Evolutionary conservation across 148 eudicot genomes (phyloP).

Genomic region (Oxyria digyna): DNA sequence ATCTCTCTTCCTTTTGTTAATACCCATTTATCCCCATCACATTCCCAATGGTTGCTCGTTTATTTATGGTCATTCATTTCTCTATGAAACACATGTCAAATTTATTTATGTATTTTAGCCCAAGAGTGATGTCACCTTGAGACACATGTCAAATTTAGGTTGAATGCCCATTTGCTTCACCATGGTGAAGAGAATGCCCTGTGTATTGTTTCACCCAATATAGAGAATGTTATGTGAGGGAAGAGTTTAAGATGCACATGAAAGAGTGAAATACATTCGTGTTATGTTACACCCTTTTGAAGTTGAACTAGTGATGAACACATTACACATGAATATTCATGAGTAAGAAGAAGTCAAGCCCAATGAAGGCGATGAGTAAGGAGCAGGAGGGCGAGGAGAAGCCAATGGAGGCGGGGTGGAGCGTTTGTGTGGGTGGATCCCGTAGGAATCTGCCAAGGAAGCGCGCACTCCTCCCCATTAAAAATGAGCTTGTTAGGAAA

Average conservation of each 20-base stretch:
- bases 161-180: no score
- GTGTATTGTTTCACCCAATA: no score
- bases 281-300: not conserved
- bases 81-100: no score
- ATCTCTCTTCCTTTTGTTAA: no score
- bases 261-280: not conserved
- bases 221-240: not conserved
- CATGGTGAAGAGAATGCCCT: no score
- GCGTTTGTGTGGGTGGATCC: slow-evolving; percentile 12
- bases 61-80: no score
- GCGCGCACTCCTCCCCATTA: slow-evolving; percentile 63
- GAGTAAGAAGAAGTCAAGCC: not conserved
- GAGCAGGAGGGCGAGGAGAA: not conserved
- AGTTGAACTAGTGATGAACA: not conserved
- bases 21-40: no score
- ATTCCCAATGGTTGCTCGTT: no score
- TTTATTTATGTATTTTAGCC: no score
- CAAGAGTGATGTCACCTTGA: no score
- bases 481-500: slow-evolving; percentile 39
- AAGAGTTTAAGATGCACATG: not conserved
- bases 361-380: slow-evolving; percentile 4
- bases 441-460: slow-evolving; percentile 25
- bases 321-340: not conserved
- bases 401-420: no score
- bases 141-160: no score